These are phyloP conservation scores for Ensete ventricosum DNA, from an alignment of 176 grass and related monocot species.

Conservation along the genomic window DNA sequence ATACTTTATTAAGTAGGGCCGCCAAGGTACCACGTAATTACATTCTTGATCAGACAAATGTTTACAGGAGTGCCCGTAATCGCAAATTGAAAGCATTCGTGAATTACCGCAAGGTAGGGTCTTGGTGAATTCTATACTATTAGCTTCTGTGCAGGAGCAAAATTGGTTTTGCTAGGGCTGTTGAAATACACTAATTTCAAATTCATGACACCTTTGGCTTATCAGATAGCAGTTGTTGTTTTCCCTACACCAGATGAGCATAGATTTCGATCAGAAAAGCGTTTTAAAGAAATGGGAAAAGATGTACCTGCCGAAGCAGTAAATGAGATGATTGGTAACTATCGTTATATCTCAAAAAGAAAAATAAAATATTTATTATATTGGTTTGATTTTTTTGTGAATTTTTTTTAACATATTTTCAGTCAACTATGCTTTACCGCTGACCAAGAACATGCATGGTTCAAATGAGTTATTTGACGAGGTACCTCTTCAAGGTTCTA, in stretches of 20 bases:
- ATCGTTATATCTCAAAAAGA: not conserved
- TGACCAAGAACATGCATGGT: conserved; percentile 38
- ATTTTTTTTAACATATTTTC: conserved; percentile 20
- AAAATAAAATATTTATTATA: not conserved
- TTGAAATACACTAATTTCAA: not conserved
- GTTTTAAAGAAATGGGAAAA: conserved; percentile 56
- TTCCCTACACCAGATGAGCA: conserved; percentile 47
- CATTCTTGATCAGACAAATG: conserved; percentile 71
- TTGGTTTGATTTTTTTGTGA: conserved; percentile 4
- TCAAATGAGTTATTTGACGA: conserved; percentile 56
- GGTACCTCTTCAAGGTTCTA: conserved; percentile 22
- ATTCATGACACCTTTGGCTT: conserved; percentile 1
- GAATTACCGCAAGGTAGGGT: conserved; percentile 42
- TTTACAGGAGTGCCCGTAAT: conserved; percentile 47
- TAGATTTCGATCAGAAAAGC: conserved; percentile 27
- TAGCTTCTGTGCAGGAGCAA: not conserved
- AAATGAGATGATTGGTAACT: conserved; percentile 59
- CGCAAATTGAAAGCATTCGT: conserved; percentile 49
- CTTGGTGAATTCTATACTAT: not conserved
- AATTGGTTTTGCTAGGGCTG: not conserved
- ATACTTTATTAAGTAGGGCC: conserved; percentile 44
- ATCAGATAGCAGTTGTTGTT: conserved; percentile 47
- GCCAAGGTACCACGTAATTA: conserved; percentile 42
- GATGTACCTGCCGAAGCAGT: conserved; percentile 51
- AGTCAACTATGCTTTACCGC: conserved; percentile 54